These are phyloP conservation scores for Diaporthe vexans DNA, from an alignment of 2,329 filamentous ascomycete species.

Conservation along the genomic window DNA sequence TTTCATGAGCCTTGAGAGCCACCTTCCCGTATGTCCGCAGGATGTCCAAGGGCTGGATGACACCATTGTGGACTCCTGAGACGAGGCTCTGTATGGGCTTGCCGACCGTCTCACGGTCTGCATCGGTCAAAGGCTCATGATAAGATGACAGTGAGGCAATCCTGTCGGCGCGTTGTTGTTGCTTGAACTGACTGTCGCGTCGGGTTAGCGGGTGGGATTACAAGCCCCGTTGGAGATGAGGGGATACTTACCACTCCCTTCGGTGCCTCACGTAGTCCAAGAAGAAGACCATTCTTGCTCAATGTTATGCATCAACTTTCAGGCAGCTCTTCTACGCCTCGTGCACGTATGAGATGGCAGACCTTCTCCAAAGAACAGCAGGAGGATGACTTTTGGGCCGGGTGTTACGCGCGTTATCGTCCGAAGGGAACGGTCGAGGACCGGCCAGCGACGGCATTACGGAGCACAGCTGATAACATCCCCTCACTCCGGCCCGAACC, in stretches of 20 bases:
- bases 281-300: conserved; percentile 56
- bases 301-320: not conserved
- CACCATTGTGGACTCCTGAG: conserved; percentile 79
- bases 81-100: conserved; percentile 85
- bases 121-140: conserved; percentile 72
- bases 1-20: conserved; percentile 84
- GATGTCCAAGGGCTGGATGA: conserved; percentile 76
- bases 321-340: not conserved
- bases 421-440: not conserved
- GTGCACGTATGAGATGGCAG: not conserved
- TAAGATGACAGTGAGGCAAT: conserved; percentile 78
- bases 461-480: not conserved
- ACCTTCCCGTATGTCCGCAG: conserved; percentile 91
- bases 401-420: not conserved
- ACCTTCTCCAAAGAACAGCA: not conserved
- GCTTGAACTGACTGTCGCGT: conserved; percentile 78
- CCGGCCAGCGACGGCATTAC: conserved; percentile 18
- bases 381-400: not conserved
- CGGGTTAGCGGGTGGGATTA: conserved; percentile 49
- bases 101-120: conserved; percentile 77
- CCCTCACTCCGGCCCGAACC: conserved; percentile 20
- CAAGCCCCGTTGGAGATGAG: not conserved
- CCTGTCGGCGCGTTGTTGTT: conserved; percentile 78
- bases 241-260: conserved; percentile 73
- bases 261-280: conserved; percentile 77